These are phyloP conservation scores for Penicillium sp. DNA, from an alignment of 2,329 filamentous ascomycete species.

Conservation along the genomic window DNA sequence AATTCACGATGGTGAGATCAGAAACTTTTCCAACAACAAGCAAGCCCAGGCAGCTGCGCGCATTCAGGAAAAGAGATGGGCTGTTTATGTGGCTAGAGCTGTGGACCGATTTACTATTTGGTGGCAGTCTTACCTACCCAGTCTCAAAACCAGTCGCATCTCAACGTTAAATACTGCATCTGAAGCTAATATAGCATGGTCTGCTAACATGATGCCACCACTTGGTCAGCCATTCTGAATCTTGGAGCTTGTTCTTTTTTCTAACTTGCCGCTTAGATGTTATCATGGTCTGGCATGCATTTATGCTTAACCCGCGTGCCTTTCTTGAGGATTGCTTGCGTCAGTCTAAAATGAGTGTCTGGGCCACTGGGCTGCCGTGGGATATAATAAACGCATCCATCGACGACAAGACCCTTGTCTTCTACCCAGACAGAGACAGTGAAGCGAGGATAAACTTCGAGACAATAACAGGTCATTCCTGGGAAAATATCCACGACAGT, in stretches of 20 bases:
- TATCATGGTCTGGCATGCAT: constrained; percentile 75
- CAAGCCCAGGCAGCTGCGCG: constrained; percentile 34
- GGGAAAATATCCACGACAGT: constrained; percentile 59
- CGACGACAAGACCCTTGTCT: constrained; percentile 48
- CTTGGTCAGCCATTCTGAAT: constrained; percentile 48
- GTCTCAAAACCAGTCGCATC: constrained; percentile 11
- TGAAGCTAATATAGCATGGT: constrained; percentile 36
- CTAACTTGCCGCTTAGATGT: constrained; percentile 53
- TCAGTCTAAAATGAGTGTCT: constrained; percentile 53
- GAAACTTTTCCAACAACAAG: not conserved
- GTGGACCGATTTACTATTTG: constrained; percentile 66
- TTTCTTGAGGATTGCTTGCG: constrained; percentile 73
- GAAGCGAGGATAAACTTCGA: constrained; percentile 50
- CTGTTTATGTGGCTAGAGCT: constrained; percentile 64
- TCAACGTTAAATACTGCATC: not conserved
- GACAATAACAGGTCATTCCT: constrained; percentile 49
- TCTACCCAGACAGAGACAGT: constrained; percentile 40
- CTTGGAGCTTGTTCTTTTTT: not conserved
- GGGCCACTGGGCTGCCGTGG: constrained; percentile 68
- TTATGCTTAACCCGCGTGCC: constrained; percentile 72
- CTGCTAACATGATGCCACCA: constrained; percentile 52
- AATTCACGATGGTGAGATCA: not conserved
- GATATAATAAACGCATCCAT: constrained; percentile 57
- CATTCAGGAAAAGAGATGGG: constrained; percentile 71
- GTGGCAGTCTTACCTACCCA: constrained; percentile 50